These are phyloP conservation scores for Penicillium sp. DNA, from an alignment of 2,329 filamentous ascomycete species.

Conservation along the genomic window DNA sequence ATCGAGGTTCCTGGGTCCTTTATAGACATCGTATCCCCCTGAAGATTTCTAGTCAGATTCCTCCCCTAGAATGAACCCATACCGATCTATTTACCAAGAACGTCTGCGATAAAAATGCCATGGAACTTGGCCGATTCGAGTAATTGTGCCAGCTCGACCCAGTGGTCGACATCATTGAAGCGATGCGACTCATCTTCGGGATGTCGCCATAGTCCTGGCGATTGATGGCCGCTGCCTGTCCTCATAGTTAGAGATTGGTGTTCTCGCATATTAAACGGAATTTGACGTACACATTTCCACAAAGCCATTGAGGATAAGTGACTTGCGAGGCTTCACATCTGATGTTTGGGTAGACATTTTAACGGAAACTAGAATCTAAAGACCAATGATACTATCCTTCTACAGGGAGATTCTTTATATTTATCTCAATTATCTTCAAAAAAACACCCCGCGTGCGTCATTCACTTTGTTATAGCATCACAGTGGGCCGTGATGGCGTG, in stretches of 20 bases:
- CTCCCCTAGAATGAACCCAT: background rate
- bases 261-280: too few species aligned
- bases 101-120: constrained; percentile 66
- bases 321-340: constrained; percentile 39
- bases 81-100: constrained; percentile 46
- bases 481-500: constrained; percentile 37
- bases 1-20: constrained; percentile 58
- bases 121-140: constrained; percentile 64
- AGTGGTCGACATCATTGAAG: constrained; percentile 61
- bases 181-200: constrained; percentile 61
- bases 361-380: too few species aligned
- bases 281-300: constrained; percentile 47
- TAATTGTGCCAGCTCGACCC: constrained; percentile 59
- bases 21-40: constrained; percentile 69
- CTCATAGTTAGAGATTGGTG: background rate
- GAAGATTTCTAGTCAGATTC: constrained; percentile 5
- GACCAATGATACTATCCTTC: too few species aligned
- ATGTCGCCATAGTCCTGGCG: constrained; percentile 62
- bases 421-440: background rate
- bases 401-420: background rate
- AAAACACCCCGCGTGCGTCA: constrained; percentile 13
- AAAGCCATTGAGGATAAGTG: constrained; percentile 52
- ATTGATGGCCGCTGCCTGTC: constrained; percentile 51
- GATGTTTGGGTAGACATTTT: constrained; percentile 5
- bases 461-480: constrained; percentile 29